A percentile compares a stretch with the other conserved stretches of the same genome.
phyloP scores from a whole-genome alignment of 352 stramenopile species.

The Phytophthora idaei region DNA sequence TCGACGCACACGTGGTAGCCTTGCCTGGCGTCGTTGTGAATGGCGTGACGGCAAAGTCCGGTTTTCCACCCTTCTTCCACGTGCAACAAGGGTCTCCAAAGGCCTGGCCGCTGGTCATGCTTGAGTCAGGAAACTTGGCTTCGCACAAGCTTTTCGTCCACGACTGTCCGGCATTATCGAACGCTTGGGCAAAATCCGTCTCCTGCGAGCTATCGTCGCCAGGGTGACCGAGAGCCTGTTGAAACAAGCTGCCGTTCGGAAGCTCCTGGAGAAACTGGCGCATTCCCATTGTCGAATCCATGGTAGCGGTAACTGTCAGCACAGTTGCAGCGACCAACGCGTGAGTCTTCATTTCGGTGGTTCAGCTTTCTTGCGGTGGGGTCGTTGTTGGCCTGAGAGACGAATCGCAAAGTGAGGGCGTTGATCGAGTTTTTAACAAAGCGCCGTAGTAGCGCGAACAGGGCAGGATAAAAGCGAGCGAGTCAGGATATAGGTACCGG shows the following conservation, averaged over 20 bases:
- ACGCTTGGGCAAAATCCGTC: constrained; percentile 38
- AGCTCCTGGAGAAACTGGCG: constrained; percentile 32
- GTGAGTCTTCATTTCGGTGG: constrained; percentile 13
- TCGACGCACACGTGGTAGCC: constrained; percentile 27
- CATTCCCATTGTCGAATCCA: constrained; percentile 8
- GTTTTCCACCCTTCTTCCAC: constrained; percentile 39
- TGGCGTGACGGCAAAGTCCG: constrained; percentile 38
- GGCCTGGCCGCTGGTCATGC: constrained; percentile 39
- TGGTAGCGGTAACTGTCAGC: constrained; percentile 3
- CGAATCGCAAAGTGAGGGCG: not conserved
- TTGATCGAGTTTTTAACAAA: not conserved
- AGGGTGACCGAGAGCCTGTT: constrained; percentile 43
- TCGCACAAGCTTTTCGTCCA: constrained; percentile 25
- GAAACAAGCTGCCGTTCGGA: constrained; percentile 44
- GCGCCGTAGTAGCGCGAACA: no score
- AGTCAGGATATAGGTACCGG: not conserved
- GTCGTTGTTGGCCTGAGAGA: not conserved
- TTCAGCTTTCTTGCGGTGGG: not conserved
- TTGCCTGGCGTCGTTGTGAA: constrained; percentile 28
- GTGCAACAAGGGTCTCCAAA: constrained; percentile 56
- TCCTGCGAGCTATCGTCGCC: constrained; percentile 29
- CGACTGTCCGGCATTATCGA: constrained; percentile 19
- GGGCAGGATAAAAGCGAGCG: constrained; percentile 8
- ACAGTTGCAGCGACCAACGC: constrained; percentile 1
- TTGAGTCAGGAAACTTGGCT: constrained; percentile 18